Conservation (phyloP, 75 land plant species). For the Sequoiadendron giganteum region DNA sequence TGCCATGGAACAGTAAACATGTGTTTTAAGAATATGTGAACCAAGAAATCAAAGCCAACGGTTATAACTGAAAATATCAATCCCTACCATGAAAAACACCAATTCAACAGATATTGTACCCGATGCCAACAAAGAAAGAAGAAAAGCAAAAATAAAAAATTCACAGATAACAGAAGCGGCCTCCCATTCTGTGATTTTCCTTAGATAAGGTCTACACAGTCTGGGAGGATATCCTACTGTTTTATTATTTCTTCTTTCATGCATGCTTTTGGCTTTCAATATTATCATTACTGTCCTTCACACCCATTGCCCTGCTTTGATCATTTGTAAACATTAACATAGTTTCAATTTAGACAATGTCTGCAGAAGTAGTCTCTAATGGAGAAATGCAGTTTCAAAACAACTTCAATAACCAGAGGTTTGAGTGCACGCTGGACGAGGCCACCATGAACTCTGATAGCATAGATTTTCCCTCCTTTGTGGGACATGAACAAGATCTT, state of each 20-base stretch:
- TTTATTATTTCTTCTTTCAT: not conserved
- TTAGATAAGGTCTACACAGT: not conserved
- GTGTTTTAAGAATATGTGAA: not conserved
- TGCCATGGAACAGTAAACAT: not conserved
- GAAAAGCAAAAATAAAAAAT: not conserved
- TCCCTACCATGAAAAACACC: not conserved
- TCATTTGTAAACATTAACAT: not conserved
- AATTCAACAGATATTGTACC: not conserved
- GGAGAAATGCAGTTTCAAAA: not conserved
- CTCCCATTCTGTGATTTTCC: constrained; percentile 10
- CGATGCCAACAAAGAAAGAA: not conserved
- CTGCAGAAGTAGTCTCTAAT: constrained; percentile 4
- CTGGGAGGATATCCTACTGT: not conserved
- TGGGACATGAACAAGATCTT: not conserved
- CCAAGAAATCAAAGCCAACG: not conserved
- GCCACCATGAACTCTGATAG: not conserved
- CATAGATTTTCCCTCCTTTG: not conserved
- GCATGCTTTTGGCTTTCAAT: not conserved
- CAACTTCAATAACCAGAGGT: not conserved
- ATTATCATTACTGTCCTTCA: not conserved
- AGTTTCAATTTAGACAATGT: not conserved
- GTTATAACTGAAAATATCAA: not conserved
- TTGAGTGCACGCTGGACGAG: not conserved
- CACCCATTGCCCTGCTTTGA: not conserved
- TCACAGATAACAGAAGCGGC: not conserved